Base-by-base conservation (phyloP, 2,329 filamentous ascomycete species). In the Clonostachys solani region DNA sequence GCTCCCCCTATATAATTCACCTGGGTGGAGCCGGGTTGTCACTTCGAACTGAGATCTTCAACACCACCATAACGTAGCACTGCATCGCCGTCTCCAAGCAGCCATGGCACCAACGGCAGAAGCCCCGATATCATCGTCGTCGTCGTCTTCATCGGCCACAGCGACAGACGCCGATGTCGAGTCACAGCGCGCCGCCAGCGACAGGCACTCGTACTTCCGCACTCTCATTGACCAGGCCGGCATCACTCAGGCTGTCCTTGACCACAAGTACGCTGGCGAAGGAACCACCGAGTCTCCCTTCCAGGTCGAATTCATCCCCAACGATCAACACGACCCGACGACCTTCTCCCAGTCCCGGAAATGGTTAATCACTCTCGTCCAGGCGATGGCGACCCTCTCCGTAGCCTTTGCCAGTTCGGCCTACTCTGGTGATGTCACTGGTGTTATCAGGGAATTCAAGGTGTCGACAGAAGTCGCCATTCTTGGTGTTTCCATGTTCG, bases 361-460 rank as follows among this genome's bases (percentile, higher is more conserved):
- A 67, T 90, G 86, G 86, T 60, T 62, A 33, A 79, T 86, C 52
- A 86, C 83, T 2, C 58, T 78, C 45, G 61, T 85, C 38, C 79
- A 85, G 48, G 84, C 86, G 12, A 56, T 86, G 29, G 80, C 86
- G 13, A 86, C 84, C 2, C 73, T 91, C 40, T 84, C 77, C 29
- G 84, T 89, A 33, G 73, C 87, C 4, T 86, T 91, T 55, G 80
- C 81, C 46, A 87, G 83, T 16, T 85, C 82, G 2, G 85, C 85
- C 33, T 87, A 81, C 61, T 80, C 78, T 5, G 80, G 81, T 12
- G 80, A 80, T 42, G 61, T 83, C 13, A 48, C 54, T 9, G 67
- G 80, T 43, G 72, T 89, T 46, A 69, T 83, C 13, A 40, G 50
- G 2, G 69, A 81, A 34, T 87, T 88, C 52, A 48, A 65, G 12